phyloP scores from a whole-genome alignment of 768 basidiomycete genomes.

The Auriscalpium orientale region DNA sequence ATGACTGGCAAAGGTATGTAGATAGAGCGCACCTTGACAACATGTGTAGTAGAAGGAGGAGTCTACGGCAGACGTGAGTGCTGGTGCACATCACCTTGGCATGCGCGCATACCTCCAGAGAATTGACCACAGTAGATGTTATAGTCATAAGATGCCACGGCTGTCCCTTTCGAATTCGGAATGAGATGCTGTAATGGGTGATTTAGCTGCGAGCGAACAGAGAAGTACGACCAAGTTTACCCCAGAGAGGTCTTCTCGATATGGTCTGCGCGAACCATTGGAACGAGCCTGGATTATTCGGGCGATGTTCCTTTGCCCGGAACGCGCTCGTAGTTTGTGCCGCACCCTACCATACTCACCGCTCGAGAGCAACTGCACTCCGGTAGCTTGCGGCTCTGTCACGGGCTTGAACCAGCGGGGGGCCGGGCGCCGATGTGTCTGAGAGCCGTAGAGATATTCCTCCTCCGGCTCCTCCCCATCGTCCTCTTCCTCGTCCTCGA shows the following conservation, averaged over 20 bases:
- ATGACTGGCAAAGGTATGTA: neutral
- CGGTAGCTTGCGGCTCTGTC: constrained; percentile 54
- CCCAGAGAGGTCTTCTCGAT: constrained; percentile 46
- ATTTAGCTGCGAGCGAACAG: neutral
- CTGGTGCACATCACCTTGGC: neutral
- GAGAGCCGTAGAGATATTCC: constrained; percentile 14
- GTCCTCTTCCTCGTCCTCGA: constrained; percentile 32
- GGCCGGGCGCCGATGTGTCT: constrained; percentile 16
- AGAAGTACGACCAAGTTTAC: constrained; percentile 29
- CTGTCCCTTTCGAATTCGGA: constrained; percentile 74
- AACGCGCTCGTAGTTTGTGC: constrained; percentile 38
- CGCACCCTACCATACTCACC: constrained; percentile 76
- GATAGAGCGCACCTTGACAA: constrained; percentile 50
- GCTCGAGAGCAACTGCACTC: constrained; percentile 56
- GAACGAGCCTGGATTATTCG: constrained; percentile 37
- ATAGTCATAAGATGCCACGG: constrained; percentile 62
- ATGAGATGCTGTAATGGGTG: constrained; percentile 46
- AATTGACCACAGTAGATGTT: constrained; percentile 86
- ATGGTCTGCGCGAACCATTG: constrained; percentile 16
- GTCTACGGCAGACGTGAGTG: constrained; percentile 36
- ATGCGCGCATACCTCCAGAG: constrained; percentile 46
- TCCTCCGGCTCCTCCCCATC: constrained; percentile 21
- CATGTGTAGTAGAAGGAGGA: constrained; percentile 94
- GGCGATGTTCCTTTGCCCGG: constrained; percentile 40
- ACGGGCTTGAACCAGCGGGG: constrained; percentile 31